phyloP scores from a whole-genome alignment of 345 rosid genomes.

The Murraya paniculata region DNA sequence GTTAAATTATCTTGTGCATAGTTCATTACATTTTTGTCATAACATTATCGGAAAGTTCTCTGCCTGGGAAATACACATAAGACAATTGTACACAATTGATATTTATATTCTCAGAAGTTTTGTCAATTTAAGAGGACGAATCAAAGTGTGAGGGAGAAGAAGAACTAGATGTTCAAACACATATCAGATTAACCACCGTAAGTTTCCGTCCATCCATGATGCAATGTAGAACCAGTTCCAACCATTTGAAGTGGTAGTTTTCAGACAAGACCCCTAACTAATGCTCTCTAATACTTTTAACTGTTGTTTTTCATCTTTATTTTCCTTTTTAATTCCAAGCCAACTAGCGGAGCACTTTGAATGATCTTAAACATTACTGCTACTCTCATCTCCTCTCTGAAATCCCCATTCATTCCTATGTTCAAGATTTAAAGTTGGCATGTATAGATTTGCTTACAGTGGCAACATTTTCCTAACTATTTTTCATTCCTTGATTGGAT shows the following conservation, averaged over 20 bases:
- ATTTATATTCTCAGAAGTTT: not conserved
- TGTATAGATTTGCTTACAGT: not conserved
- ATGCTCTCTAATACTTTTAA: not conserved
- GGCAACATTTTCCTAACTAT: not conserved
- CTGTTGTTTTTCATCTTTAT: not conserved
- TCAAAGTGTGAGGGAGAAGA: not conserved
- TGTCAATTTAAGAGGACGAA: not conserved
- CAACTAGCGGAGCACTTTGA: not conserved
- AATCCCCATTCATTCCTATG: not conserved
- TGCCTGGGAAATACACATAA: not conserved
- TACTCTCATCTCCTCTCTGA: not conserved
- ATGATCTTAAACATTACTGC: not conserved
- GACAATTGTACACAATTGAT: not conserved
- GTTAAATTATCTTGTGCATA: not conserved
- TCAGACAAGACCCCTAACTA: not conserved
- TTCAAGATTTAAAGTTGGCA: slow-evolving; percentile 5
- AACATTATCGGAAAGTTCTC: not conserved
- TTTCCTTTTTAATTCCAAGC: too few species aligned
- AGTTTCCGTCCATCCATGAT: not conserved
- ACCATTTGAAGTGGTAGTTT: not conserved
- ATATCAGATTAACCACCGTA: not conserved
- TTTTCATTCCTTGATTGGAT: slow-evolving; percentile 18
- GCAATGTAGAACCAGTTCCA: not conserved
- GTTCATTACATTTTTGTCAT: not conserved
- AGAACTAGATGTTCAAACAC: not conserved